Evolutionary conservation across 2,329 filamentous ascomycete species (phyloP), one percentile per base, ranked within the genome.

Genomic region (Trichoderma cornu-damae): DNA sequence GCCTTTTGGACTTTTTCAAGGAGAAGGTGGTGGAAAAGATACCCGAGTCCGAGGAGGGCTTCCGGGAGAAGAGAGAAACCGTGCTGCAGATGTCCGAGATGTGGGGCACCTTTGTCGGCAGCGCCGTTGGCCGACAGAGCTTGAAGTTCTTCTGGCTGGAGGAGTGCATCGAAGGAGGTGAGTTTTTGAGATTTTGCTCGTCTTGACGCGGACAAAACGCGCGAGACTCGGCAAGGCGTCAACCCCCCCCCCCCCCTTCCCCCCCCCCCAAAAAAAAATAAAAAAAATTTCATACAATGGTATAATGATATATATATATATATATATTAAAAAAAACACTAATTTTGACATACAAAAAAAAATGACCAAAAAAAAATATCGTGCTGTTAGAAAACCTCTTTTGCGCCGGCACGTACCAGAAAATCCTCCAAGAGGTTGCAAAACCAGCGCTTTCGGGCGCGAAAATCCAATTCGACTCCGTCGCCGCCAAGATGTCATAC

Each of bases 61-160:
- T 67, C 59, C 68, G 73, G 54, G 68, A 64, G 52, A 75, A 74
- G 57, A 71, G 79, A 32, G 65, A 70, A 14, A 70, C 75, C 9
- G 67, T 83, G 18, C 68, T 80, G 51, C 77, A 82, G 60, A 71
- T 82, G 66, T 81, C 82, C 3, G 81, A 86, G 63, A 77, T 83
- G 64, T 90, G 87, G 86, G 87, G 87, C 2, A 81, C 81, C 0
- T 90, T 88, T 66, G 79, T 90, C 5, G 88, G 88, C 12, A 86
- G 80, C 59, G 79, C 83, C 0, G 75, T 88, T 7, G 72, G 77
- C 52, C 79, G 67, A 24, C 88, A 91, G 68, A 89, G 86, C 63
- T 73, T 90, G 30, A 88, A 85, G 72, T 90, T 84, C 72, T 88
- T 90, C 68, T 90, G 87, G 86, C 68, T 91, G 4, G 88, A 91